Evolutionary conservation across 305 asterid species (phyloP), one percentile per base, ranked within the genome.

Genomic region (Fraxinus baroniana): DNA sequence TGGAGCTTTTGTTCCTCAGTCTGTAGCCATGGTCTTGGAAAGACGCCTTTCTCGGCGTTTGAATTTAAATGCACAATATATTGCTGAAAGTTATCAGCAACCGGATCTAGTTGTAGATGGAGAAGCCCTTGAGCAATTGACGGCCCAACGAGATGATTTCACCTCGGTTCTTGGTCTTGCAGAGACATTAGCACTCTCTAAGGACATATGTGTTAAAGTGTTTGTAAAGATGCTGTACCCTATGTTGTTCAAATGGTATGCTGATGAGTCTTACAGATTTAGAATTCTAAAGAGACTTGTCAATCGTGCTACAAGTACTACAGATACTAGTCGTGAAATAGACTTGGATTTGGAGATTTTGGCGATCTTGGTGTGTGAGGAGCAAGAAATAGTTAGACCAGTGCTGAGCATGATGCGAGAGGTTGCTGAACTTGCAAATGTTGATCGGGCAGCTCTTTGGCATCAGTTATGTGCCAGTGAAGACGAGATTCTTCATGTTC

Each of bases 351-450:
- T 30, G 76, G 41, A 70, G 22, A 70, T 70, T 32, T 70, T 70
- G 41, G 39, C 10, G 12, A 70, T 35, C 22, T 32, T 70, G 76
- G 41, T 70, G 36, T 70, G 76, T 30, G 22, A 70, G 76, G 76
- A 70, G 76, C 76, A 70, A 13, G 76, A 70, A 28, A 28, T 70
- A 12, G 76, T 70, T 70, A 28, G 76, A 5, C 41, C 76, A 12
- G 97, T 93, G 82, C 87, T 97, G 83, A 90, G 89, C 90, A 93
- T 94, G 98, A 91, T 94, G 94, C 41, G 74, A 3, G 74, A 66
- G 74, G 76, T 70, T 32, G 76, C 41, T 70, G 76, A 70, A 70
- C 76, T 70, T 70, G 76, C 76, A 70, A 70, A 70, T 70, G 18
- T 70, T 70, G 76, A 70, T 32, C 18, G 76, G 24, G 76, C 76